Evolutionary conservation across 1,284 basidiomycete species (phyloP).

Genomic region (Trichosporon sp.): DNA sequence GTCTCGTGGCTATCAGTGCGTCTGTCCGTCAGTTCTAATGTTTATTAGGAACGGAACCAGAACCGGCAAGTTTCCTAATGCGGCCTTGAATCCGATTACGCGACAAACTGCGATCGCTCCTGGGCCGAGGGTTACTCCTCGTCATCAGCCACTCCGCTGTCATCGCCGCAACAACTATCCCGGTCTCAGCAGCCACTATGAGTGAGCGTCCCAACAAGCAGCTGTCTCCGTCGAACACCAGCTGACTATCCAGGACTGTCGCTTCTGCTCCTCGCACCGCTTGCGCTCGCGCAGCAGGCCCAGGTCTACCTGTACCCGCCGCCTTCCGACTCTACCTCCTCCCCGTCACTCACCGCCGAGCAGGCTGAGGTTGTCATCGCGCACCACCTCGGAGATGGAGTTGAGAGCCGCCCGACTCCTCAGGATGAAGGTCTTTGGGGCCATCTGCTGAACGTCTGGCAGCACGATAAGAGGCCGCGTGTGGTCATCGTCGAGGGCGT

Average conservation of each 20-base stretch:
- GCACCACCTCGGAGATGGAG: slow-evolving; percentile 52
- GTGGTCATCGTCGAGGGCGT: slow-evolving; percentile 53
- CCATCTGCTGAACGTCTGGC: slow-evolving; percentile 44
- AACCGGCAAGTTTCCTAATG: not conserved
- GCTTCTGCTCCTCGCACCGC: slow-evolving; percentile 19
- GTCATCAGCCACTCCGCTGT: slow-evolving; percentile 17
- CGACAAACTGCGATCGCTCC: not conserved
- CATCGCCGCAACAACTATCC: not conserved
- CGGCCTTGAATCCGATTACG: not conserved
- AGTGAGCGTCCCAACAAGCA: not conserved
- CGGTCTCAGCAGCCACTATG: slow-evolving; percentile 9
- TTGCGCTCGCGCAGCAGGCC: slow-evolving; percentile 23
- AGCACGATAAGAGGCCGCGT: slow-evolving; percentile 38
- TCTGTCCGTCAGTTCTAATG: not conserved
- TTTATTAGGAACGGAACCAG: not conserved
- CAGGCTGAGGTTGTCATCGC: slow-evolving; percentile 55
- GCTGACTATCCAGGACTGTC: slow-evolving; percentile 7
- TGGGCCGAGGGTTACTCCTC: slow-evolving; percentile 6
- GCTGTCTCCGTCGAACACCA: not conserved
- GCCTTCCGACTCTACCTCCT: slow-evolving; percentile 35
- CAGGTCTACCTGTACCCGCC: slow-evolving; percentile 56
- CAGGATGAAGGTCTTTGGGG: slow-evolving; percentile 51
- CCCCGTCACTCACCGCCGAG: slow-evolving; percentile 46
- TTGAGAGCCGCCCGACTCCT: slow-evolving; percentile 47
- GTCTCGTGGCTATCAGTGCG: not conserved